Conservation (phyloP, 768 basidiomycete genomes). For the Flagelloscypha sp. region DNA sequence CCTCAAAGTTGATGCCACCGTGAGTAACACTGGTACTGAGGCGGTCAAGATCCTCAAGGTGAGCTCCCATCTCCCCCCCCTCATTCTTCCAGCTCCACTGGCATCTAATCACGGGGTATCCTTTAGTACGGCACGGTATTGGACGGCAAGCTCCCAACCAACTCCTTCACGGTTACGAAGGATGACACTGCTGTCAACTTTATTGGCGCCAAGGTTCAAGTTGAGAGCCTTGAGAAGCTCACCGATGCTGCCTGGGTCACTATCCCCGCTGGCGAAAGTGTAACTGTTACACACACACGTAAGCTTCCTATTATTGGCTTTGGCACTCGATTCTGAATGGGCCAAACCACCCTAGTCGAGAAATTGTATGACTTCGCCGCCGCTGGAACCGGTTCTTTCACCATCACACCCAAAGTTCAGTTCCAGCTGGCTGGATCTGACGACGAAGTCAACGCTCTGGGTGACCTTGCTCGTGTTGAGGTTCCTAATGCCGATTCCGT, state of each 20-base stretch:
- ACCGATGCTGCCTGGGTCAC: constrained; percentile 31
- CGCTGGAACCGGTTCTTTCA: constrained; percentile 30
- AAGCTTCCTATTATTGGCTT: constrained; percentile 2
- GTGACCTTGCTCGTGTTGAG: constrained; percentile 19
- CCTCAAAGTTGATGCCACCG: constrained; percentile 31
- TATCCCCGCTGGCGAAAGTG: constrained; percentile 31
- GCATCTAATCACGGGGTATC: too few species aligned
- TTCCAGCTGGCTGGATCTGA: constrained; percentile 25
- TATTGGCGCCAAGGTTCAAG: constrained; percentile 33
- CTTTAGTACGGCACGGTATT: constrained; percentile 40
- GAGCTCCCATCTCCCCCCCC: too few species aligned
- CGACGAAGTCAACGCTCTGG: constrained; percentile 11
- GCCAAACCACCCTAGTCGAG: constrained; percentile 22
- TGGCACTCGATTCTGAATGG: neutral
- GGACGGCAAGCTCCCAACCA: constrained; percentile 33
- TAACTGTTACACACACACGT: constrained; percentile 33
- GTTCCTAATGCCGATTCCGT: constrained; percentile 19
- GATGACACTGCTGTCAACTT: constrained; percentile 30
- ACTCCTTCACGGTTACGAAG: constrained; percentile 35
- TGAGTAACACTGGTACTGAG: constrained; percentile 33
- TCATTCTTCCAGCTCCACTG: too few species aligned
- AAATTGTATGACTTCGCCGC: constrained; percentile 34
- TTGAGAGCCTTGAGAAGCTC: constrained; percentile 18
- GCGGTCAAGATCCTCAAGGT: constrained; percentile 35
- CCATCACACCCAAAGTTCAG: constrained; percentile 29